These are phyloP conservation scores for Dunaliella primolecta DNA, from an alignment of 139 green algal genomes.

Conservation along the genomic window DNA sequence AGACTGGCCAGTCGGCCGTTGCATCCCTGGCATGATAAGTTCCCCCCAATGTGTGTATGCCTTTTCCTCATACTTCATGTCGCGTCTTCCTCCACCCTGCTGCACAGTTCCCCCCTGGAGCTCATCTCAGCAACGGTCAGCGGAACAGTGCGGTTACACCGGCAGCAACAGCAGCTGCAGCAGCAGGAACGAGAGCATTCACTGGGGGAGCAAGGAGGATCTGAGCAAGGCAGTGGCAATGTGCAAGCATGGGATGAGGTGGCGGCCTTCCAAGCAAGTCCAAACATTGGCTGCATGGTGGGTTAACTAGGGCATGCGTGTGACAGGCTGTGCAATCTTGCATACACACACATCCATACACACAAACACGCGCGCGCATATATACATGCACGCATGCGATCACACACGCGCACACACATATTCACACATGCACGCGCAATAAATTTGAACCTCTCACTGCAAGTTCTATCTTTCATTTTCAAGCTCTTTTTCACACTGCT, in stretches of 20 bases:
- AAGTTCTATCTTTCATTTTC: too few relatives aligned
- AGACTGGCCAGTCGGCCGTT: too few relatives aligned
- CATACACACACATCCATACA: not conserved
- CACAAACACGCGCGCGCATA: not conserved
- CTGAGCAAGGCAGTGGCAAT: not conserved
- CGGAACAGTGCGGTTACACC: not conserved
- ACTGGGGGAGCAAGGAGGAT: not conserved
- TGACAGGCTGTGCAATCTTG: not conserved
- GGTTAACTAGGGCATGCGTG: not conserved
- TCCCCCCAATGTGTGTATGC: too few relatives aligned
- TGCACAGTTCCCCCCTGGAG: not conserved
- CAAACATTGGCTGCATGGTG: not conserved
- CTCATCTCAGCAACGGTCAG: not conserved
- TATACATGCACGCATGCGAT: too few relatives aligned
- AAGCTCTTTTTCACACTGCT: too few relatives aligned
- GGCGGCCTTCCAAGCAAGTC: not conserved
- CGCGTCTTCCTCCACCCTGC: too few relatives aligned
- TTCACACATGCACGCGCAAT: too few relatives aligned
- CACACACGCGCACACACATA: too few relatives aligned
- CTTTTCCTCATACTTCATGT: too few relatives aligned
- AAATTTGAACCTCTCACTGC: too few relatives aligned
- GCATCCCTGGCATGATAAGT: too few relatives aligned
- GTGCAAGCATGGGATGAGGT: not conserved
- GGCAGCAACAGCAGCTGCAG: constrained; percentile 1
- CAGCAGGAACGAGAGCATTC: not conserved